Evolutionary conservation across 768 basidiomycete genomes (phyloP), one percentile per base, ranked within the genome.

Genomic region (Collybia sordida): DNA sequence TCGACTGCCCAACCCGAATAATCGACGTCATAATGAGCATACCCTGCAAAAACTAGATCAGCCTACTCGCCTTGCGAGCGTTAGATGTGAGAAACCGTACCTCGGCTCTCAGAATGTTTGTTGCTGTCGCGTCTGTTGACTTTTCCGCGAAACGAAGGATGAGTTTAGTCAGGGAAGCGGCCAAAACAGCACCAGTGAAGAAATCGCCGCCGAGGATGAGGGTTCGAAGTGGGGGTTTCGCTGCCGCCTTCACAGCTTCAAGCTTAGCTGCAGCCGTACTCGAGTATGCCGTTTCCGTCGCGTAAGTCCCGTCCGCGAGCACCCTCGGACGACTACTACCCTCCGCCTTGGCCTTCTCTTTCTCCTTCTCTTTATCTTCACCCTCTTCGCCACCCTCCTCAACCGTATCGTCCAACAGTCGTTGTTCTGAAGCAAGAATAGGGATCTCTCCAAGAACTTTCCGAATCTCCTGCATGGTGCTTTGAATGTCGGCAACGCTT

Each of bases 21-120:
- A 94, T 78, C 7, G 94, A 97, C 1, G 94, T 87, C 97, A 99
- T 98, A 65, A 98, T 93, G 47, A 99, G 79, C 91, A 99, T 98
- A 4, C 91, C 85, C 88, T 91, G 59, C 14, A 36, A 47, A 46
- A 3, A 37, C 24, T 9, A 43, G 0, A 25, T 14, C 42, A 18
- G 44, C 19, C 21, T 25, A 49, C 25, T 55, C 47, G 18, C 8
- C 3, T 28, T 42, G 15, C 6, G 12, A 12, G 15, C 27, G 49
- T 14, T 45, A 18, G 15, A 21, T 11, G 3, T 34, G 7, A 4
- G 24, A 43, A 15, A 11, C 59, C 73, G 36, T 46, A 89, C 90
- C 78, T 99, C 95, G 11, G 97, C 97, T 23, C 89, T 81, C 5
- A 98, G 71, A 5, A 81, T 71, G 59, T 99, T 96, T 37, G 75